Evolutionary conservation across 2,329 filamentous ascomycete genomes (phyloP), one percentile per base, ranked within the genome.

Genomic region (Fusarium praegraminearum): DNA sequence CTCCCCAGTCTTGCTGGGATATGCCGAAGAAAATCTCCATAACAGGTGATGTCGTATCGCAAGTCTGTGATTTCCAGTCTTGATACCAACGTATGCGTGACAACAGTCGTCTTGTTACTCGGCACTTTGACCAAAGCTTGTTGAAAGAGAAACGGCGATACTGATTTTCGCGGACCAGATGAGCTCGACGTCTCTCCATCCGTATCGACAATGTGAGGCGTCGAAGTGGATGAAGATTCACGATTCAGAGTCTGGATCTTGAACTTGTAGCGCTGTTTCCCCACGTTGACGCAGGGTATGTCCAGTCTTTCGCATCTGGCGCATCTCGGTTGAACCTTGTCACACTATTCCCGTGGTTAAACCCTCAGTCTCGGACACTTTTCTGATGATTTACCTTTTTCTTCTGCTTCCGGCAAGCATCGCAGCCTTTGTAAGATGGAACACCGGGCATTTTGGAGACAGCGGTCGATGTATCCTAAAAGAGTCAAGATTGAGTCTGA

Each of bases 381-480:
- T 38, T 26, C 7, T 15, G 6, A n/a, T 4, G 2, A 57, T 73
- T 16, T 74, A 84, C 84, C 81, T 86, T 86, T 75, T 86, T 86
- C 80, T 86, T 86, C 66, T 84, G 82, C 66, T 80, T 83, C 35
- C 83, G 81, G 69, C 84, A 86, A 16, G 78, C 83, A 58, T 86
- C 82, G 66, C 84, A 86, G 35, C 82, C 84, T 60, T 81, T 80
- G 52, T 83, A 81, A 11, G 82, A 82, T 24, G 85, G 85, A 20
- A 86, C 85, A 26, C 85, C 84, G 0, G 84, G 83, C 85, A 86
- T 86, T 3, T 38, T 62, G 4, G n/a, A 22, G 15, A 7, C 30
- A 72, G 64, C 73, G 74, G 70, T 36, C 18, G 54, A 63, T 75
- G 47, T 69, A 55, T 50, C 73, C 73, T 5, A 62, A 74, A 58